Percentiles rank a stretch among this genome's conserved stretches.
Evolutionary conservation across 129 eudicot species (phyloP).

Genomic region (Flaveria robusta): DNA sequence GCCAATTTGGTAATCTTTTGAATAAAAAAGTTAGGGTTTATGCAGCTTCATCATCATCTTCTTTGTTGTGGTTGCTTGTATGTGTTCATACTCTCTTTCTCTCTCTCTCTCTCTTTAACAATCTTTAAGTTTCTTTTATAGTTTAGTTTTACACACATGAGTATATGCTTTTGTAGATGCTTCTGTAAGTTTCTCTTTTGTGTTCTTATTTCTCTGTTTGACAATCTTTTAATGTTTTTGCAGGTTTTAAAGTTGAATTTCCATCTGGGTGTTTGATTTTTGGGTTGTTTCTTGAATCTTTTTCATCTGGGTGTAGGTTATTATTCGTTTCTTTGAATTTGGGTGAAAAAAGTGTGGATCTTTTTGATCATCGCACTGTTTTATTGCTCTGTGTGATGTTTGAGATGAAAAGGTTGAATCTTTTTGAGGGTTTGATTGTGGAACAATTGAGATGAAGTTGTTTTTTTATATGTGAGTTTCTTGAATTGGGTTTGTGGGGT

Average conservation of each 20-base stretch:
- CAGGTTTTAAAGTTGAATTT: constrained; percentile 30
- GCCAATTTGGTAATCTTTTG: background rate
- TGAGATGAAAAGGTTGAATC: constrained; percentile 19
- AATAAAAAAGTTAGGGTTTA: constrained; percentile 20
- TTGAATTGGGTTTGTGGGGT: constrained; percentile 31
- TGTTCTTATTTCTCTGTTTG: constrained; percentile 23
- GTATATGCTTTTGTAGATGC: constrained; percentile 31
- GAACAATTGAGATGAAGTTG: no score
- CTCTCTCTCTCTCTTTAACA: background rate
- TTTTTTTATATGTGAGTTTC: background rate
- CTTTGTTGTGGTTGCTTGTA: constrained; percentile 25
- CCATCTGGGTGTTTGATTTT: constrained; percentile 29
- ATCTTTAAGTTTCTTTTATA: background rate
- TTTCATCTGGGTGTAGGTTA: constrained; percentile 26
- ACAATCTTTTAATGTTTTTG: constrained; percentile 12
- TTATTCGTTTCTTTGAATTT: constrained; percentile 11
- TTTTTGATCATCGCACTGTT: constrained; percentile 31
- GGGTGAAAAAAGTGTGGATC: constrained; percentile 27
- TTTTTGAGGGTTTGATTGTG: constrained; percentile 13
- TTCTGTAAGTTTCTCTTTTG: constrained; percentile 28
- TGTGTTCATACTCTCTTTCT: background rate
- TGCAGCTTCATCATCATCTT: constrained; percentile 20
- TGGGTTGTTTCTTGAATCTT: constrained; percentile 24
- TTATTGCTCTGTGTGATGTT: constrained; percentile 35
- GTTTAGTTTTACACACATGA: constrained; percentile 2